Conservation (phyloP, 1,284 basidiomycete genomes). For the Puccinia brachypodii region DNA sequence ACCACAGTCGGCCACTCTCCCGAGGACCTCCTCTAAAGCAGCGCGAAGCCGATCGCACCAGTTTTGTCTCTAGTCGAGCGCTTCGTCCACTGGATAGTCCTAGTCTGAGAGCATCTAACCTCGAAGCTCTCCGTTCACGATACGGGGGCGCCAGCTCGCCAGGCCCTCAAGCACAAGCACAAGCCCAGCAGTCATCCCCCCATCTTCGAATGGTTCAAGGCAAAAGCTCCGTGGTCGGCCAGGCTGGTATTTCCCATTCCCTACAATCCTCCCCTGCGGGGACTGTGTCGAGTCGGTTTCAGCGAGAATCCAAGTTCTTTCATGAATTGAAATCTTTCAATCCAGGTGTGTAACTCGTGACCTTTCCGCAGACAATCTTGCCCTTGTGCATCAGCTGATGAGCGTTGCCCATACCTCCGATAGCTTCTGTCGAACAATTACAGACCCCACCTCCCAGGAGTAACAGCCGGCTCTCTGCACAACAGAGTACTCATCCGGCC, state of each 20-base stretch:
- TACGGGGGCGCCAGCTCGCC: constrained; percentile 41
- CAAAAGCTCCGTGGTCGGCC: background rate
- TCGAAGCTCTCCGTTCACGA: constrained; percentile 26
- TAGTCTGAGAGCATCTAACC: constrained; percentile 38
- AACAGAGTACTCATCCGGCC: background rate
- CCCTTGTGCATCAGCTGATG: background rate
- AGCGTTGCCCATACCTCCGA: background rate
- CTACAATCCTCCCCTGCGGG: constrained; percentile 27
- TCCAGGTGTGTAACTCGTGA: background rate
- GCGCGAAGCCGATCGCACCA: background rate
- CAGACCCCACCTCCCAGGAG: constrained; percentile 22
- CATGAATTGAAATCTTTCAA: constrained; percentile 32
- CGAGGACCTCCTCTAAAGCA: background rate
- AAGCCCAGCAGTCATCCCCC: constrained; percentile 17
- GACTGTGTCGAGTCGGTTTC: constrained; percentile 34
- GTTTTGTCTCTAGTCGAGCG: background rate
- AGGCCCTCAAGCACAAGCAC: constrained; percentile 24
- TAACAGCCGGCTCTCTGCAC: constrained; percentile 9
- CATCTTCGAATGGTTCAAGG: background rate
- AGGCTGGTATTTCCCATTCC: background rate
- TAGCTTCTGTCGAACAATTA: constrained; percentile 29
- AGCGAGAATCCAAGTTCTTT: constrained; percentile 24
- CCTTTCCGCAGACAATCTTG: background rate
- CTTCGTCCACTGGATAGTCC: constrained; percentile 30
- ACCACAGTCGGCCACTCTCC: constrained; percentile 21